phyloP scores from a whole-genome alignment of 495 filamentous ascomycete genomes.

The Tirmania nivea region DNA sequence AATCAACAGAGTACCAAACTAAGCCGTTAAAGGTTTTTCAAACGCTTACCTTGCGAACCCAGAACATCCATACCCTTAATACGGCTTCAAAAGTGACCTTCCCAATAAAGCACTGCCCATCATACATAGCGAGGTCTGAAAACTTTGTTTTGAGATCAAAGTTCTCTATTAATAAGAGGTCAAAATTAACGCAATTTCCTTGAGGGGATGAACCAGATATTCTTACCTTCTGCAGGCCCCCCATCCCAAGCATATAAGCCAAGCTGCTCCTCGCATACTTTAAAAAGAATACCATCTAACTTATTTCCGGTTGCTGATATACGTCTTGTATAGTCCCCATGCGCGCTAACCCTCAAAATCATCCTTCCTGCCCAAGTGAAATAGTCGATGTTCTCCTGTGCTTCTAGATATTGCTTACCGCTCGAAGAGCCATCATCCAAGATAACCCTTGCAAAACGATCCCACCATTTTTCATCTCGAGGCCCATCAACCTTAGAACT shows the following conservation, averaged over 20 bases:
- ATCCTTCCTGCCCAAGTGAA: neutral
- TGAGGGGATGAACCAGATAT: no score
- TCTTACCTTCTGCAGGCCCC: neutral
- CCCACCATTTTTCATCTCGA: neutral
- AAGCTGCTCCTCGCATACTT: neutral
- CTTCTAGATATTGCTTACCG: neutral
- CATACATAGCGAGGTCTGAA: neutral
- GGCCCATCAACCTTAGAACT: neutral
- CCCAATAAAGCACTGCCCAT: neutral
- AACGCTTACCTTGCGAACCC: neutral
- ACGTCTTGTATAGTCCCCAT: neutral
- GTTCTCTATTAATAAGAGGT: neutral
- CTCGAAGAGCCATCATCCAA: neutral
- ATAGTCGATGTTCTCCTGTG: neutral
- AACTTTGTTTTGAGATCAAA: neutral
- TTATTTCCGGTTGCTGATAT: neutral
- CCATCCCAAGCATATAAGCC: neutral
- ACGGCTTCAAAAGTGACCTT: neutral
- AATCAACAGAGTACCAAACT: no score
- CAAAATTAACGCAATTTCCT: no score
- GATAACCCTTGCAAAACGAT: neutral
- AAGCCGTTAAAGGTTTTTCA: no score
- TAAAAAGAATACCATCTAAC: neutral
- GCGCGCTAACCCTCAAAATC: neutral
- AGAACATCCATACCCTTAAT: neutral